Percentiles rank a stretch among this genome's conserved stretches.
Conservation (phyloP, 441 rosid species). For the Rhodomyrtus psidioides region DNA sequence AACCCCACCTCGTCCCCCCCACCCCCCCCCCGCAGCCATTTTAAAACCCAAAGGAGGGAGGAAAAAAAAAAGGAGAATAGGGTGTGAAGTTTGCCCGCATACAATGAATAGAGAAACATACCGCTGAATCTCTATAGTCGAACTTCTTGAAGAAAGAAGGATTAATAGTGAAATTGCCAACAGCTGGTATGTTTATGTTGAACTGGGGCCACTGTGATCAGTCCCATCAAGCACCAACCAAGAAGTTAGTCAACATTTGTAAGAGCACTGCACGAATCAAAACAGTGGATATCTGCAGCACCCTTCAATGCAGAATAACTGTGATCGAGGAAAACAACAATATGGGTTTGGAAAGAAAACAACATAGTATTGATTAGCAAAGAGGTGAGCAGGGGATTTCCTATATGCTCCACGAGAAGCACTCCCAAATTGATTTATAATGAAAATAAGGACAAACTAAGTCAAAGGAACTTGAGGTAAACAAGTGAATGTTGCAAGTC, state of each 20-base stretch:
- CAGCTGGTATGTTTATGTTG: constrained; percentile 44
- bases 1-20: not conserved
- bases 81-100: not conserved
- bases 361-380: not conserved
- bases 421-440: not conserved
- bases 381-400: not conserved
- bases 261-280: not conserved
- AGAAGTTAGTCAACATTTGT: not conserved
- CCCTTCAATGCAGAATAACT: not conserved
- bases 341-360: not conserved
- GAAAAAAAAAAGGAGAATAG: not conserved
- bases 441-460: not conserved
- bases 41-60: too few relatives aligned
- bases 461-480: not conserved
- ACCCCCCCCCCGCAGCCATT: too few relatives aligned
- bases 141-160: constrained; percentile 78
- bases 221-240: not conserved
- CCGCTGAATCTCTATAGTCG: constrained; percentile 60
- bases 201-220: constrained; percentile 68
- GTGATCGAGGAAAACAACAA: not conserved
- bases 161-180: constrained; percentile 54
- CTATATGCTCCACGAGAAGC: not conserved
- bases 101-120: constrained; percentile 15
- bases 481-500: not conserved
- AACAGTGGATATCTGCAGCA: not conserved